Percentiles rank a stretch among this genome's conserved stretches.
Evolutionary conservation across 805 yeast species (phyloP).

Genomic region (Schizosaccharomyces osmophilus): DNA sequence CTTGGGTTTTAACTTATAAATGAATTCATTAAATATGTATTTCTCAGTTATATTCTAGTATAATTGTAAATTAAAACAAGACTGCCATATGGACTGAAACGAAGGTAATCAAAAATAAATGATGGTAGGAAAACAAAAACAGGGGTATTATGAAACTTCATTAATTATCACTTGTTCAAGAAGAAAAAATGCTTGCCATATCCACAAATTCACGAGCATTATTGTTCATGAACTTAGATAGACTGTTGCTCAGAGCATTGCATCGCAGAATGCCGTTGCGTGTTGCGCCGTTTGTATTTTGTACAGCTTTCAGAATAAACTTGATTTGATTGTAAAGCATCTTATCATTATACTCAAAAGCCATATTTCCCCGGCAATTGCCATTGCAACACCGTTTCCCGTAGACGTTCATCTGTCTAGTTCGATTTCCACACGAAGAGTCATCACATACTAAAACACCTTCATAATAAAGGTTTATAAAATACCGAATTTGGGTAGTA

Average conservation of each 20-base stretch:
- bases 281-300: background rate
- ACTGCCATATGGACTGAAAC: too few relatives aligned
- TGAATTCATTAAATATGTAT: too few relatives aligned
- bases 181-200: background rate
- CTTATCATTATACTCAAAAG: slow-evolving; percentile 50
- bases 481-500: slow-evolving; percentile 29
- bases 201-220: slow-evolving; percentile 1
- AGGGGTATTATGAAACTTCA: background rate
- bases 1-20: too few relatives aligned
- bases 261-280: background rate
- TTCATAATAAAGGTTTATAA: slow-evolving; percentile 56
- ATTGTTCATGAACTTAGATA: background rate
- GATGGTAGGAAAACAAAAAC: background rate
- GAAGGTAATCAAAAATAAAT: too few relatives aligned
- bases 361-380: slow-evolving; percentile 61
- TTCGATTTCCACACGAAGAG: slow-evolving; percentile 47
- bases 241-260: background rate
- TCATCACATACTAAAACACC: slow-evolving; percentile 77
- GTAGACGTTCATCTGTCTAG: slow-evolving; percentile 70
- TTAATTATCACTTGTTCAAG: background rate
- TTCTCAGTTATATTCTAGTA: too few relatives aligned
- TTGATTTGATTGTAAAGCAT: slow-evolving; percentile 50
- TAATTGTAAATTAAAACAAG: too few relatives aligned
- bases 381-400: slow-evolving; percentile 43
- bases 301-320: background rate